Evolutionary conservation across 495 filamentous ascomycete genomes (phyloP).

Genomic region (Penicillium bovifimosum): DNA sequence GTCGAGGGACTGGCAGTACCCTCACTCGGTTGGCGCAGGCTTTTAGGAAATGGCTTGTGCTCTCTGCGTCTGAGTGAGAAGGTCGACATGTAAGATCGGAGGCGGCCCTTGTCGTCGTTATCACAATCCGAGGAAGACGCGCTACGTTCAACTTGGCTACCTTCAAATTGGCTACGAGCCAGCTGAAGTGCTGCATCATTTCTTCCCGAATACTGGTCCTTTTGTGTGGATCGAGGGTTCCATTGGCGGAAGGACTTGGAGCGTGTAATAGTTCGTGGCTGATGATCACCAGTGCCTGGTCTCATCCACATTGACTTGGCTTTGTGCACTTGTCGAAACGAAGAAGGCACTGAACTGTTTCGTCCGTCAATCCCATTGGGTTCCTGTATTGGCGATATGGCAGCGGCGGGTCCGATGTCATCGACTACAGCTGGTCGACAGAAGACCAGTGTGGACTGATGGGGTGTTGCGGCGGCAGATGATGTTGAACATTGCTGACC

Average conservation of each 20-base stretch:
- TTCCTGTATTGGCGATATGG: slow-evolving; percentile 34
- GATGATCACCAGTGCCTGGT: too few species aligned
- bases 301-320: slow-evolving; percentile 72
- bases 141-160: too few species aligned
- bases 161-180: slow-evolving; percentile 44
- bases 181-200: slow-evolving; percentile 46
- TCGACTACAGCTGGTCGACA: background rate
- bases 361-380: slow-evolving; percentile 49
- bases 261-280: slow-evolving; percentile 42
- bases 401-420: slow-evolving; percentile 15
- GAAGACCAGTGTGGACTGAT: background rate
- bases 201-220: slow-evolving; percentile 28
- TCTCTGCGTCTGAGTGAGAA: slow-evolving; percentile 41
- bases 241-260: slow-evolving; percentile 60
- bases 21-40: slow-evolving; percentile 48
- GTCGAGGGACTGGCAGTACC: slow-evolving; percentile 30
- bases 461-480: background rate
- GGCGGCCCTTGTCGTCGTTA: slow-evolving; percentile 21
- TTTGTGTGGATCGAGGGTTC: slow-evolving; percentile 18
- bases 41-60: slow-evolving; percentile 55
- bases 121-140: too few species aligned
- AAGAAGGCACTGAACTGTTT: slow-evolving; percentile 62
- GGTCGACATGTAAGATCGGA: slow-evolving; percentile 42
- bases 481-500: background rate
- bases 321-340: slow-evolving; percentile 67